Evolutionary conservation across 352 stramenopile genomes (phyloP), one percentile per base, ranked within the genome.

Genomic region (Blastocystis sp.): DNA sequence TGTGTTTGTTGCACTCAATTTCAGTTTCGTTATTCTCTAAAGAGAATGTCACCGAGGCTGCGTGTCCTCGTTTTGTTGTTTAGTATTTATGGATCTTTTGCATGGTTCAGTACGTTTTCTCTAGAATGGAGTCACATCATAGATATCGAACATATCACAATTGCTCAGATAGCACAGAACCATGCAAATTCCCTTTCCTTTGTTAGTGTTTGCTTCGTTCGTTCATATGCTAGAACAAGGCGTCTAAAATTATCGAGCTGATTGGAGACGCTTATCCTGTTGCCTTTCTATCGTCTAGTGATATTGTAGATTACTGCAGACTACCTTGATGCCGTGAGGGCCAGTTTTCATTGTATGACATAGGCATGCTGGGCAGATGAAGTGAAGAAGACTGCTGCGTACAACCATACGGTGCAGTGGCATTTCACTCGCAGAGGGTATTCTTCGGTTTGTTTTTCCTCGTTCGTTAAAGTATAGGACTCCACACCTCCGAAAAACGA

Each of bases 311-410:
- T 0, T 41, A 80, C 70, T 15, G n/a, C 11, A 23, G 23, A 50
- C 3, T 80, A 80, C 63, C 39, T 80, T 8, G 70, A 80, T 15
- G 45, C 70, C 41, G 70, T 80, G 37, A 15, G n/a, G 9, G 3
- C 45, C 20, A 18, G 47, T n/a, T 62, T 4, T 29, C 37, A 37
- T 62, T 23, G 23, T 80, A 23, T 61, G n/a, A 34, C 37, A 63
- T 80, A 80, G 70, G 43, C 70, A 41, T 80, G 70, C 43, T 80
- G 70, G 70, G 70, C 70, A 62, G 70, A 80, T 34, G 70, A 64
- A 41, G 54, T 64, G 37, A 80, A 80, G 54, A 26, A 80, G 50
- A 61, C 50, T n/a, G 26, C 0, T 39, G 45, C 62, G n/a, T 80
- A 61, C 55, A 80, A 80, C n/a, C 18, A 80, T 41, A 80, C 70